Evolutionary conservation across 768 basidiomycete genomes (phyloP).

Genomic region (Chalciporus chontae): DNA sequence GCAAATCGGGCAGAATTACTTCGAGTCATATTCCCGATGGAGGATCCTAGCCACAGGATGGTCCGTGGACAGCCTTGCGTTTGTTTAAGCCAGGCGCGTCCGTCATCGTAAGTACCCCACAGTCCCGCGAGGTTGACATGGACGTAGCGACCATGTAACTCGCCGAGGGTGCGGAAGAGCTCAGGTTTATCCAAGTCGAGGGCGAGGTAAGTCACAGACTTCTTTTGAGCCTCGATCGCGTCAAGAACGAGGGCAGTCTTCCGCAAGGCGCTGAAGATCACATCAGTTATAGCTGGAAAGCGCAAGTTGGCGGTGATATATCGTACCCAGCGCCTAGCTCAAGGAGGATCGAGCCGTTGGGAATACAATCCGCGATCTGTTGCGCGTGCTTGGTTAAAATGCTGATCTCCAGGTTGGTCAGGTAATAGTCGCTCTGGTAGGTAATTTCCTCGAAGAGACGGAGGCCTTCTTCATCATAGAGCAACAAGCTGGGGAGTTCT

Average conservation of each 20-base stretch:
- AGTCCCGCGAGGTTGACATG: conserved; percentile 5
- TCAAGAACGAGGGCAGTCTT: conserved; percentile 7
- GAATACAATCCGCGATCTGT: no score
- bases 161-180: conserved; percentile 4
- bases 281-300: no score
- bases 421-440: conserved; percentile 7
- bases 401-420: conserved; percentile 2
- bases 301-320: no score
- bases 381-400: neutral
- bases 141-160: conserved; percentile 1
- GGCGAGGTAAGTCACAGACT: conserved; percentile 4
- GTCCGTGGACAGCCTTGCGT: neutral
- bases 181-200: conserved; percentile 7
- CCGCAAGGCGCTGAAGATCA: neutral
- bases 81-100: conserved; percentile 1
- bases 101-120: conserved; percentile 10
- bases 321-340: no score
- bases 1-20: neutral
- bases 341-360: no score
- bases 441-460: conserved; percentile 8
- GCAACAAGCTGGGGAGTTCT: conserved; percentile 3
- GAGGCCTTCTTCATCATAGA: conserved; percentile 7
- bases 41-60: conserved; percentile 8
- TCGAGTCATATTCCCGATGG: conserved; percentile 8
- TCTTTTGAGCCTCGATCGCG: conserved; percentile 5